These are phyloP conservation scores for Diaporthe sp. DNA, from an alignment of 2,329 filamentous ascomycete species.

Conservation along the genomic window DNA sequence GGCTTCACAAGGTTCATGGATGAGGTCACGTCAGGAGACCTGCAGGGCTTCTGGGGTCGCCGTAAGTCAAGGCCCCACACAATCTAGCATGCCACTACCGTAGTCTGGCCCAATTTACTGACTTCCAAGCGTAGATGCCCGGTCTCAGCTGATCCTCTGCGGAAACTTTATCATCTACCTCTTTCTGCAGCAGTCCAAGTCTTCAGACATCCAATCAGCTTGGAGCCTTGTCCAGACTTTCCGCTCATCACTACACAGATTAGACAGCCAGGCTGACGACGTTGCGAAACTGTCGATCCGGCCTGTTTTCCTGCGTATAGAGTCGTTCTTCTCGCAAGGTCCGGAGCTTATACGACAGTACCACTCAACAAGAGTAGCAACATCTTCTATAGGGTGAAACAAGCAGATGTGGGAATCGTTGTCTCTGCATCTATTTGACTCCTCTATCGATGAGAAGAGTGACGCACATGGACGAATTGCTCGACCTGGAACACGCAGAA, in stretches of 20 bases:
- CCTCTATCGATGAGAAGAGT: too few species aligned
- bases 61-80: neutral
- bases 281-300: neutral
- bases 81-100: neutral
- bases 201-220: neutral
- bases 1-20: neutral
- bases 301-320: neutral
- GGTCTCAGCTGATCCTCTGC: neutral
- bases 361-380: neutral
- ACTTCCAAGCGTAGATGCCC: neutral
- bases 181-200: constrained; percentile 4
- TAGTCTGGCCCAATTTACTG: neutral
- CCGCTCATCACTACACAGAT: neutral
- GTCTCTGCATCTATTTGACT: too few species aligned
- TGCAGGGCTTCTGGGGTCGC: neutral
- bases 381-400: neutral
- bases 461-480: too few species aligned
- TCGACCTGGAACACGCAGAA: too few species aligned
- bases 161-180: neutral
- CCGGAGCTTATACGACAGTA: neutral
- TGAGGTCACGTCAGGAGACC: neutral
- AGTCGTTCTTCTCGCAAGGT: neutral
- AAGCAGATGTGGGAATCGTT: too few species aligned
- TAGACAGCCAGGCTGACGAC: neutral
- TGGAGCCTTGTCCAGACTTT: neutral